Base-by-base conservation (phyloP, 2,329 filamentous ascomycete genomes). In the Xylariaceae sp. region DNA sequence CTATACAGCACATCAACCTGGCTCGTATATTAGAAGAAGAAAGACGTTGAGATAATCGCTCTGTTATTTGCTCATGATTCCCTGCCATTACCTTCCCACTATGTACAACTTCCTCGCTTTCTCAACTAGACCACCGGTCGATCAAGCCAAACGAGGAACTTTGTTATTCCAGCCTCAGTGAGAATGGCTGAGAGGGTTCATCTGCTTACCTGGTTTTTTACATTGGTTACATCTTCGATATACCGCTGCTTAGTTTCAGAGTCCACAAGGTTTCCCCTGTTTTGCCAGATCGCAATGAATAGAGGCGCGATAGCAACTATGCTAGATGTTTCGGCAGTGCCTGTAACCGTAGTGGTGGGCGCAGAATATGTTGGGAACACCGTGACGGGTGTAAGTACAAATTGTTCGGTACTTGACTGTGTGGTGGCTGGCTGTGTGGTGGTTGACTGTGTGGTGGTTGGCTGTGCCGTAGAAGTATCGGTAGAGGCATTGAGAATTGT, bases 321-420 rank as follows among this genome's bases (percentile, higher is more conserved):
- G 23, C 48, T 47, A 26, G 51, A 45, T 37, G 51, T 44, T 48
- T 54, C 51, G 16, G 51, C 46, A 29, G 40, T 40, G 21, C 40
- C 41, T 19, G 51, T 48, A 14, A 20, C 26, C 3, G 40, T 47
- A 54, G 18, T 37, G 32, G 32, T 37, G 6, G 32, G 32, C 32
- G 32, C 32, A 4, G 32, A 37, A 37, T 37, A 37, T 4, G 6
- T 10, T 37, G 32, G 32, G 32, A 37, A 37, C 6, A 4, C 14
- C 32, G 32, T 37, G 32, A 37, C 32, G 14, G 32, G 5, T 37
- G 32, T 37, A 37, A 37, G 32, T 10, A 10, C 6, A 10, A 37
- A 37, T 37, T 4, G 5, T 37, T 37, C 32, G 6, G 32, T 37
- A 37, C 5, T 37, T 7, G 32, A 37, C 12, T 16, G 32, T 37